Evolutionary conservation across 176 grass and related monocot species (phyloP).

Genomic region (Panicum miliaceum): DNA sequence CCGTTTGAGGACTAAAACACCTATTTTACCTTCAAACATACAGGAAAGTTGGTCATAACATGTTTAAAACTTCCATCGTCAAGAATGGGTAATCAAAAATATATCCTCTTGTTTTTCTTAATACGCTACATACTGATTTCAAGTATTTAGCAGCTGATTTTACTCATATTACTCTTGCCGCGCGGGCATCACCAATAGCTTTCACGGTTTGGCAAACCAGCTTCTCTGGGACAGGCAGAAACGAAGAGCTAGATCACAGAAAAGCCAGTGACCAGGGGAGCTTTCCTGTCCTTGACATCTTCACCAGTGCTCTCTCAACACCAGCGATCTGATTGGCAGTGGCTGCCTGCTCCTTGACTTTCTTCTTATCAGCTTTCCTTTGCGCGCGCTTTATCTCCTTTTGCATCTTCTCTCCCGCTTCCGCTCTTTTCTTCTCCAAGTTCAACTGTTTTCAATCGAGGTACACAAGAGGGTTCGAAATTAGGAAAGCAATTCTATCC

Average conservation of each 20-base stretch:
- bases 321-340: constrained; percentile 50
- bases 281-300: constrained; percentile 72
- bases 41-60: constrained; percentile 10
- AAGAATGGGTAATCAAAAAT: constrained; percentile 22
- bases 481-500: not conserved
- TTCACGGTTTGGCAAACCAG: constrained; percentile 26
- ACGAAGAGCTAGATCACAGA: constrained; percentile 53
- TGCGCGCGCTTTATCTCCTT: constrained; percentile 55
- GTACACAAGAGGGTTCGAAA: constrained; percentile 36
- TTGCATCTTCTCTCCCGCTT: constrained; percentile 63
- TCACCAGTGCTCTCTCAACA: constrained; percentile 59
- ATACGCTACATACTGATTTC: not conserved
- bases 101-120: not conserved
- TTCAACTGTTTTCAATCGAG: constrained; percentile 53
- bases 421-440: constrained; percentile 60
- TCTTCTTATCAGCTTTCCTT: constrained; percentile 73
- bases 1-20: no score
- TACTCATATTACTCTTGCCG: constrained; percentile 22
- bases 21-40: no score
- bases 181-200: constrained; percentile 37
- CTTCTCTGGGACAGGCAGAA: constrained; percentile 37
- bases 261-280: constrained; percentile 75
- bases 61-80: constrained; percentile 33
- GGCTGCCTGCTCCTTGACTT: constrained; percentile 61
- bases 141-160: constrained; percentile 29